Conservation (phyloP, 1,139 yeast genomes). For the Taiozyma onychis region DNA sequence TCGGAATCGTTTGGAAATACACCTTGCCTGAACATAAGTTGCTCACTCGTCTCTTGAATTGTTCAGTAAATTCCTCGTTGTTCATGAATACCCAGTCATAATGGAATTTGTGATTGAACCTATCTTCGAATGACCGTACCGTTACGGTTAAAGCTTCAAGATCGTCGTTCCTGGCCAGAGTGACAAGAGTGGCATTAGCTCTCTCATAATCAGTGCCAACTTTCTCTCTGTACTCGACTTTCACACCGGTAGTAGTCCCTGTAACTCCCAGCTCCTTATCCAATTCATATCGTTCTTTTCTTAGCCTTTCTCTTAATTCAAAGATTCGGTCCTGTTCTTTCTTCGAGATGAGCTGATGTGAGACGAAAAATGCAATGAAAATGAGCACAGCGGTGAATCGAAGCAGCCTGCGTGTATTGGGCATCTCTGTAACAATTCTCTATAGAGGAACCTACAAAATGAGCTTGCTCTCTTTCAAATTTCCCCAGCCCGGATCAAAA, state of each 20-base stretch:
- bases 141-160: conserved; percentile 42
- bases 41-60: conserved; percentile 45
- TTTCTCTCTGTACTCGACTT: conserved; percentile 5
- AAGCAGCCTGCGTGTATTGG: conserved; percentile 9
- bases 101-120: conserved; percentile 60
- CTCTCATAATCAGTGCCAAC: conserved; percentile 14
- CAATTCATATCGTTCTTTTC: conserved; percentile 13
- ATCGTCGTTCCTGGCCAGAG: conserved; percentile 60
- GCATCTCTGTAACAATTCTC: conserved; percentile 3
- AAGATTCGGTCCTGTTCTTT: conserved; percentile 13
- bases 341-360: conserved; percentile 17
- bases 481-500: too few relatives aligned
- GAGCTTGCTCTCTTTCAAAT: too few relatives aligned
- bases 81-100: conserved; percentile 75
- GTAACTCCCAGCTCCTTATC: conserved; percentile 8
- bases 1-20: conserved; percentile 54
- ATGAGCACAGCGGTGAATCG: conserved; percentile 15
- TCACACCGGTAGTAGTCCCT: background rate
- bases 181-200: conserved; percentile 55
- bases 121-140: conserved; percentile 57
- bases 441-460: too few relatives aligned
- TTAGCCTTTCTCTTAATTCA: conserved; percentile 13
- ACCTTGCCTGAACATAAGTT: conserved; percentile 55
- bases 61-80: conserved; percentile 54
- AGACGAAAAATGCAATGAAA: conserved; percentile 12